Evolutionary conservation across 1,139 yeast species (phyloP).

Genomic region (Geotrichum fermentans): DNA sequence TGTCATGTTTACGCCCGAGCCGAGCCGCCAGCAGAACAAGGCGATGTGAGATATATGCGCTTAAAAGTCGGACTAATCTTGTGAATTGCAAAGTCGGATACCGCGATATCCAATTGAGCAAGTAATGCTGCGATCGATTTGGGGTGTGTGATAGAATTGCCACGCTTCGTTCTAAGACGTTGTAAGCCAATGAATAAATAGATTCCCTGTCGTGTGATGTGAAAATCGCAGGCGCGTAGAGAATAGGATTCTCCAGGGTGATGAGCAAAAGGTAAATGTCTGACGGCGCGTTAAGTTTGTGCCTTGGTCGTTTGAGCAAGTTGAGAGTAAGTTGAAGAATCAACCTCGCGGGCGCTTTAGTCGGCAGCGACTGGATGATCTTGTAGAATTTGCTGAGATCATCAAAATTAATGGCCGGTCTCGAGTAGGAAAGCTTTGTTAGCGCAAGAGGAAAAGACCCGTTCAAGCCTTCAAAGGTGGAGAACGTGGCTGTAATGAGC

Average conservation of each 20-base stretch:
- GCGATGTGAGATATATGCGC: constrained; percentile 39
- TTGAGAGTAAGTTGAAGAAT: constrained; percentile 26
- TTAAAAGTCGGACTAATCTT: constrained; percentile 37
- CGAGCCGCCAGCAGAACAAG: constrained; percentile 25
- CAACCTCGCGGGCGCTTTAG: constrained; percentile 23
- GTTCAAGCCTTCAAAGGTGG: constrained; percentile 29
- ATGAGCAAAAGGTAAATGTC: constrained; percentile 32
- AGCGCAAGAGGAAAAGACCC: constrained; percentile 28
- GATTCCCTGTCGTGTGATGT: constrained; percentile 2
- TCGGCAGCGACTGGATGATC: constrained; percentile 21
- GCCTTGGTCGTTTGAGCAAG: constrained; percentile 31
- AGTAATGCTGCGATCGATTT: constrained; percentile 42
- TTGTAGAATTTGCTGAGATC: constrained; percentile 28
- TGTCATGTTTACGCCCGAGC: constrained; percentile 13
- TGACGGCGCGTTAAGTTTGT: constrained; percentile 25
- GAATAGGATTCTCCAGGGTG: constrained; percentile 34
- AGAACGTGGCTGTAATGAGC: constrained; percentile 25
- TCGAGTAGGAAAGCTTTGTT: constrained; percentile 29
- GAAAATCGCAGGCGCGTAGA: constrained; percentile 28
- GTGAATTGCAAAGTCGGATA: constrained; percentile 29
- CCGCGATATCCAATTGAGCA: constrained; percentile 57
- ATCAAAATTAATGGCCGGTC: constrained; percentile 30
- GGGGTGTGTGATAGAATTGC: constrained; percentile 59
- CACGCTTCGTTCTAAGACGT: constrained; percentile 57
- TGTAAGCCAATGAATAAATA: constrained; percentile 46